Base-by-base conservation (phyloP, 345 rosid species). In the Linum lewisii region DNA sequence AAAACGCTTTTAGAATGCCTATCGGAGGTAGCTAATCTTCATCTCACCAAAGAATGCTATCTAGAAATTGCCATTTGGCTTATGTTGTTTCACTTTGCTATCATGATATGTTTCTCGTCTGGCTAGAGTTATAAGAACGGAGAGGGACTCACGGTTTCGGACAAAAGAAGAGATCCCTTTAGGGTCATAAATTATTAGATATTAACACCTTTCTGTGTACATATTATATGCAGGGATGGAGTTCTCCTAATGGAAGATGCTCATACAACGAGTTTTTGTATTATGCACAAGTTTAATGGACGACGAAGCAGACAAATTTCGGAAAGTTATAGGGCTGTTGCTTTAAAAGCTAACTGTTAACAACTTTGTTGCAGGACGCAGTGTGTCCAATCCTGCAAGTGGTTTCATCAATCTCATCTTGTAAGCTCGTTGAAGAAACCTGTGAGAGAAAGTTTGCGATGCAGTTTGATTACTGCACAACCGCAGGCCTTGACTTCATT, bases 221-320 rank as follows among this genome's bases (percentile, higher is more conserved):
- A 84, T 82, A 84, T 87, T 81, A 84, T 76, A 79, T 90, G 97
- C 97, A 93, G 99, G 97, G 87, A 78, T 77, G 97, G 95, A 73
- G 95, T 85, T 84, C 84, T 83, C 75, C 71, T 88, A 79, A 57
- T 78, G 89, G 95, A 84, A 79, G 93, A 77, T 69, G 96, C 79
- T 87, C 95, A 79, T 67, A 78, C 93, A 69, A 73, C 98, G 66
- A 78, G 70, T 82, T 84, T 81, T 84, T 82, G 81, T 93, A 83
- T 92, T 92, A 81, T 88, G 91, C 81, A 81, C 93, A 77, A 90
- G 81, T 90, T 90, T 83, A 80, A 73, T 83, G 82, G 97, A 80
- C 84, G 97, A 70, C 63, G 95, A 87, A 89, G 90, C 88, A 83
- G 91, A 86, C 79, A 79, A 76, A 81, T 76, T 77, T 83, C 83